Conservation (phyloP, 441 rosid genomes). For the Syzygium syzygioides region DNA sequence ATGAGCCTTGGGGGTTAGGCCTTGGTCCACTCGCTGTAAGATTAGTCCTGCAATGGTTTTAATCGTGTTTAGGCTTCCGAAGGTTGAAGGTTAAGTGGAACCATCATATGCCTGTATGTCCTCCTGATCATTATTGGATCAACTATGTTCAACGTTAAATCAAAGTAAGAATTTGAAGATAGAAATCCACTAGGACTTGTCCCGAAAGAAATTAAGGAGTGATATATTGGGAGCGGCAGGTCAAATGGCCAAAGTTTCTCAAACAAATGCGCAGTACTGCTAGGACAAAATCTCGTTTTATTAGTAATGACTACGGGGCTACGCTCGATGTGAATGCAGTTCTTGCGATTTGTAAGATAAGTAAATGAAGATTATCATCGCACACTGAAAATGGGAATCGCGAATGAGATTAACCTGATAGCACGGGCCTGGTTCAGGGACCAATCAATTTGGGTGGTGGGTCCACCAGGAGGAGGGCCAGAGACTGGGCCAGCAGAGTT, state of each 20-base stretch:
- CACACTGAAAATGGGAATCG: neutral
- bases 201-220: neutral
- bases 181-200: neutral
- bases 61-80: neutral
- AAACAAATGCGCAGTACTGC: neutral
- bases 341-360: neutral
- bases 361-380: neutral
- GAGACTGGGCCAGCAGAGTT: conserved; percentile 6
- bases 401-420: conserved; percentile 4
- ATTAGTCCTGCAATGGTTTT: conserved; percentile 10
- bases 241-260: neutral
- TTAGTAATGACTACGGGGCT: neutral
- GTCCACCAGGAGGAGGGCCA: conserved; percentile 9
- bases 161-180: neutral
- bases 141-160: neutral
- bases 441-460: conserved; percentile 16
- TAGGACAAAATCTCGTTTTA: neutral
- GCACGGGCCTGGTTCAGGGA: conserved; percentile 19
- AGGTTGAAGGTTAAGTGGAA: neutral
- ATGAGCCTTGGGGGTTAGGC: conserved; percentile 20
- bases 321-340: neutral
- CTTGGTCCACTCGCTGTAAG: conserved; percentile 20
- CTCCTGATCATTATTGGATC: neutral
- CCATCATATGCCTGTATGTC: neutral
- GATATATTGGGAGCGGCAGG: neutral